A percentile compares a stretch with the other conserved stretches of the same genome.
Evolutionary conservation across 495 filamentous ascomycete genomes (phyloP).

Genomic region (Neurospora pannonica): DNA sequence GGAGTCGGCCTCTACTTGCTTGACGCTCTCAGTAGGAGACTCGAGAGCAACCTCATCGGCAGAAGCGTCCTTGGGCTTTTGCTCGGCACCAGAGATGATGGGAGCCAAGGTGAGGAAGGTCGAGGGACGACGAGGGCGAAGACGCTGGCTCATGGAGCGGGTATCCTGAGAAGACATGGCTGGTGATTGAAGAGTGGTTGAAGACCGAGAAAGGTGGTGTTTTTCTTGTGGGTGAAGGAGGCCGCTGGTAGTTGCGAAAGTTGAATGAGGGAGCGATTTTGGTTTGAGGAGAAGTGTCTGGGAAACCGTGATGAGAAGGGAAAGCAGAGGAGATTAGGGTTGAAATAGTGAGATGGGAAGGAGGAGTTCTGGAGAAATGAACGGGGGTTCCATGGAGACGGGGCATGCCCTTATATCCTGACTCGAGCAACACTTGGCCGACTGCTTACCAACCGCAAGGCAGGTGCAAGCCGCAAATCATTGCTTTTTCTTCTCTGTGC

Average conservation of each 20-base stretch:
- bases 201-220: background rate
- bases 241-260: background rate
- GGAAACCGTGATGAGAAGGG: background rate
- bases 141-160: background rate
- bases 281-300: background rate
- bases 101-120: slow-evolving; percentile 39
- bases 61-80: background rate
- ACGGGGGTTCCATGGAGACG: background rate
- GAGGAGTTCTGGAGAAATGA: background rate
- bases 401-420: background rate
- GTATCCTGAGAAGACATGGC: background rate
- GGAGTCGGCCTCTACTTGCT: slow-evolving; percentile 6
- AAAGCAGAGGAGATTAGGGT: background rate
- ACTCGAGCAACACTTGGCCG: background rate
- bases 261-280: background rate
- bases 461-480: background rate
- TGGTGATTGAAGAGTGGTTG: background rate
- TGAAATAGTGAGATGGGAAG: background rate
- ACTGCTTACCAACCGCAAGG: background rate
- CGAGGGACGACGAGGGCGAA: slow-evolving; percentile 18
- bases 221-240: background rate
- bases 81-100: slow-evolving; percentile 23
- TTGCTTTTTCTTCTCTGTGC: background rate
- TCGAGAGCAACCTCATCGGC: slow-evolving; percentile 4
- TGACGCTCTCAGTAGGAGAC: slow-evolving; percentile 4